Evolutionary conservation across 208 protist species (phyloP).

Genomic region (Trypanosoma boissoni): DNA sequence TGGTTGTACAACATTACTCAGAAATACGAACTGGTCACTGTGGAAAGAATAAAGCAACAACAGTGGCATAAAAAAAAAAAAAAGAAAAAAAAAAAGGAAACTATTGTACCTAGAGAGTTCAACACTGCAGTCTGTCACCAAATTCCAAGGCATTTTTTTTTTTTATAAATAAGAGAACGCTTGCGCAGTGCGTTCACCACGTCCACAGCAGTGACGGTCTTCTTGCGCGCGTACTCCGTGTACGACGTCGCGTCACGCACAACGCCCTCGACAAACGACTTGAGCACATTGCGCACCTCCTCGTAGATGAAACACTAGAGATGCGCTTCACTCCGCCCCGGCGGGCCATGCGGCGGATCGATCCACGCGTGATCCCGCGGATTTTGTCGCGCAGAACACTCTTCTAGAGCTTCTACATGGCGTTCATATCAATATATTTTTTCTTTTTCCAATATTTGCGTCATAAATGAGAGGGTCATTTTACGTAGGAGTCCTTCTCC

Average conservation of each 20-base stretch:
- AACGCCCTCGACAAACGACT: slow-evolving; percentile 56
- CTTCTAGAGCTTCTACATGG: slow-evolving; percentile 30
- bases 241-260: slow-evolving; percentile 60
- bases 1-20: too few species aligned
- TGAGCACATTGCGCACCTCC: slow-evolving; percentile 44
- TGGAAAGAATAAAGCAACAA: too few species aligned
- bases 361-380: slow-evolving; percentile 33
- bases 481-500: too few species aligned
- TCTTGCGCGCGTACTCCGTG: slow-evolving; percentile 53
- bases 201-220: slow-evolving; percentile 70
- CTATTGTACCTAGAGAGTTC: background rate
- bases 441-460: too few species aligned
- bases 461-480: too few species aligned
- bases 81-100: background rate
- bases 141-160: too few species aligned
- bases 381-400: slow-evolving; percentile 43
- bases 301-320: slow-evolving; percentile 60
- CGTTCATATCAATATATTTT: too few species aligned
- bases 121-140: too few species aligned
- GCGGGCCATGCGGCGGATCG: slow-evolving; percentile 84
- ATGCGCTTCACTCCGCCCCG: slow-evolving; percentile 91
- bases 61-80: background rate
- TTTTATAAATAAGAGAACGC: slow-evolving; percentile 63
- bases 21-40: too few species aligned
- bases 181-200: slow-evolving; percentile 77